Base-by-base conservation (phyloP, 495 filamentous ascomycete species). In the Hamigera avellanea region DNA sequence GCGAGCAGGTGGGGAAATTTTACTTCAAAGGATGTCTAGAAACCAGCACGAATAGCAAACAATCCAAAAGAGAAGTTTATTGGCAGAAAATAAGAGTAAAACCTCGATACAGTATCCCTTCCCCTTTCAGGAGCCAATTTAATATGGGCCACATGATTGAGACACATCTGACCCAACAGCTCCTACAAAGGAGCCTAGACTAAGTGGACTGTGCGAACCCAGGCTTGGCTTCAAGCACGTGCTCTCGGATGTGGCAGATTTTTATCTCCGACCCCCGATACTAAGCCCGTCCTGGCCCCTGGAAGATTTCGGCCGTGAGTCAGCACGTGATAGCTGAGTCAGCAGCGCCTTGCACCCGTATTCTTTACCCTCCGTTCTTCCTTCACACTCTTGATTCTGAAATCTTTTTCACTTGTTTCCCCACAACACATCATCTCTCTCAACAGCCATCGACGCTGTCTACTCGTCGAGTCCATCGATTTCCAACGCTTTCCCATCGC, bases 371-470 rank as follows among this genome's bases (percentile, higher is more conserved):
- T 39, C 32, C 18, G 19, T 32, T 25, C 36, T 38, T 17, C 36
- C 12, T 8, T n/a, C 34, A 8, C 10, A 19, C 34, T 26, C 32
- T 26, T 23, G 16, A 5, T n/a, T 23, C 7, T n/a, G 16, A 19
- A 35, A 18, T 21, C 32, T 37, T 35, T 36, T 42, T 35, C 36
- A 37, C 28, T 36, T 45, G 30, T 44, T 30, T 41, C 28, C 33
- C 37, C 37, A 19, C 25, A 35, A 26, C 25, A 28, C 5, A 4
- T 15, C 28, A 30, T 15, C 14, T 4, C n/a, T 15, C n/a, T 30
- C 44, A 43, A 42, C 43, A 32, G 27, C 32, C 36, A 27, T 44
- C 16, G 36, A 42, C 43, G 26, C 33, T 42, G 33, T 36, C 28
- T 30, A 6, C 6, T 30, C 14, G 12, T 30, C 14, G 28, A 30